These are phyloP conservation scores for Wickerhamiella pararugosa DNA, from an alignment of 1,139 yeast genomes.

Conservation along the genomic window DNA sequence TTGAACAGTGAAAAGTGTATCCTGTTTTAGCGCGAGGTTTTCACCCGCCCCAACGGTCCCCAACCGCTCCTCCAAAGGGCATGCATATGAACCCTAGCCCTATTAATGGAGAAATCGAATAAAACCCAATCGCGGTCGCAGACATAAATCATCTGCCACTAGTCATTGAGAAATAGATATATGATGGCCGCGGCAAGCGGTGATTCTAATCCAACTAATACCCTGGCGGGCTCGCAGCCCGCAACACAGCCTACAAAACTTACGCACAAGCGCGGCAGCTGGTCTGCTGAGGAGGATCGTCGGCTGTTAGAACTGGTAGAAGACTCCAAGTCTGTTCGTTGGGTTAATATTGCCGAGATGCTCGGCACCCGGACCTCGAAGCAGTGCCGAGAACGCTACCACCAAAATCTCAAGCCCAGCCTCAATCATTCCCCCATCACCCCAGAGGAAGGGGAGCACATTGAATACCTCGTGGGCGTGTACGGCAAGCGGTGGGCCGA, in stretches of 20 bases:
- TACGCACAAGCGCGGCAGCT: slow-evolving; percentile 46
- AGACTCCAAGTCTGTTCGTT: slow-evolving; percentile 70
- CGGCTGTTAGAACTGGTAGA: slow-evolving; percentile 54
- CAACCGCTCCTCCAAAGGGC: too few relatives aligned
- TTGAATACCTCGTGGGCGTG: slow-evolving; percentile 62
- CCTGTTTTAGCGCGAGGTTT: too few relatives aligned
- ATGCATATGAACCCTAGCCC: too few relatives aligned
- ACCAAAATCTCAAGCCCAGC: slow-evolving; percentile 77
- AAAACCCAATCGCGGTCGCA: too few relatives aligned
- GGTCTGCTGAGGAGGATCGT: slow-evolving; percentile 80
- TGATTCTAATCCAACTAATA: too few relatives aligned
- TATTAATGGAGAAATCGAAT: too few relatives aligned
- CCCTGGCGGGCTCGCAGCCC: too few relatives aligned
- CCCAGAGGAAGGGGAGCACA: slow-evolving; percentile 67
- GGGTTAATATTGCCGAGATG: slow-evolving; percentile 73
- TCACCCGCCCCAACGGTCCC: too few relatives aligned
- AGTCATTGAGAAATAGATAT: too few relatives aligned
- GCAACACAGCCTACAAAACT: background rate
- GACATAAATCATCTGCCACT: too few relatives aligned
- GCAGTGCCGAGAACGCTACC: slow-evolving; percentile 85
- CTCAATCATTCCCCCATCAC: slow-evolving; percentile 73
- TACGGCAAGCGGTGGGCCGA: slow-evolving; percentile 94
- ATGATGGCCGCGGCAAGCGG: too few relatives aligned
- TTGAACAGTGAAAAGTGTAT: too few relatives aligned
- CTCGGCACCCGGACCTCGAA: slow-evolving; percentile 74